Base-by-base conservation (phyloP, 176 grass and related monocot genomes). In the Oryza australiensis region DNA sequence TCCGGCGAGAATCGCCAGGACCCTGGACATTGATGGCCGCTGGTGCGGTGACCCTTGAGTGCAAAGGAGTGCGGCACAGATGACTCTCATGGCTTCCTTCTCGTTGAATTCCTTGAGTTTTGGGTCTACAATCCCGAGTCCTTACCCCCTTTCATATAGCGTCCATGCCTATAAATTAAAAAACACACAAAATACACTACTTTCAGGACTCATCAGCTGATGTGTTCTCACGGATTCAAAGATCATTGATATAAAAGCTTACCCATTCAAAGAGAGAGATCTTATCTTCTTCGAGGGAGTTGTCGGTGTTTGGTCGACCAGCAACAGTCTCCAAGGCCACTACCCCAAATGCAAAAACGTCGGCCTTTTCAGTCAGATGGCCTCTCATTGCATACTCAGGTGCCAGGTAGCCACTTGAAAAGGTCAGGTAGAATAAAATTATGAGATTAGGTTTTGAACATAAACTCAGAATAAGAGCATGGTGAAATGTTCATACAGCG, bases 341-440 rank as follows among this genome's bases (percentile, higher is more conserved):
- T 12, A 94, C 82, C 4, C 91, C 88, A 38, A 94, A 94, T 64
- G 85, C 88, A 15, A 90, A 94, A 22, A 94, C 82, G 29, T 94
- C 91, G 0, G 74, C 76, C 45, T 94, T 94, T 79, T 94, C 91
- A 16, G 85, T 90, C 41, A 94, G 84, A 41, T 88, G 79, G 30
- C 88, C 91, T 86, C 83, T 90, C 88, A 94, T 88, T 45, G 91
- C 91, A 46, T 94, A 94, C 66, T 94, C 91, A 5, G 86, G 91
- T n/a, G 91, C 91, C 14, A 94, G 74, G 20, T 94, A 93, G 5
- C 91, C 91, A 64, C 91, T 93, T 75, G 7, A 70, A 59, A 59
- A 59, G 18, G 7, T 59, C 22, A 23, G 2, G n/a, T 23, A 10
- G 7, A 7, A 6, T 20, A 51, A 59, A 57, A 59, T 5, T 37